Percentiles rank a stretch among this genome's conserved stretches.
These are phyloP conservation scores for Trichoderma sp. DNA, from an alignment of 2,329 filamentous ascomycete species.

Conservation along the genomic window DNA sequence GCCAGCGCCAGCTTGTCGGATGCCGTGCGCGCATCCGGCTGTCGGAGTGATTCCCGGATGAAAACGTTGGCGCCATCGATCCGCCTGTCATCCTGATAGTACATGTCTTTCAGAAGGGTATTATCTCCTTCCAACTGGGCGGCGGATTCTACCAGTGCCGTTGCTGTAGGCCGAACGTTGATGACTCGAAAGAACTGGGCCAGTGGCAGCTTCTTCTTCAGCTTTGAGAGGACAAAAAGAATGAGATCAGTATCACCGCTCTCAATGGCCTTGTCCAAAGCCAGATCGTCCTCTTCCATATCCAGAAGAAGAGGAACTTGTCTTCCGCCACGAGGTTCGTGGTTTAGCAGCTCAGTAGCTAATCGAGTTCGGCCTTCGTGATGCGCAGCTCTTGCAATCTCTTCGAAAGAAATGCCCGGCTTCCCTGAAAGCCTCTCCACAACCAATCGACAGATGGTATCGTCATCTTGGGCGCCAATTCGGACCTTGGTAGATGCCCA, in stretches of 20 bases:
- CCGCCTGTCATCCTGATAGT: conserved; percentile 94
- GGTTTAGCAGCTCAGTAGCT: conserved; percentile 87
- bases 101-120: conserved; percentile 86
- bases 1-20: conserved; percentile 89
- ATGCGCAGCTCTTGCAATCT: conserved; percentile 89
- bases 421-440: conserved; percentile 87
- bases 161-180: conserved; percentile 81
- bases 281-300: conserved; percentile 95
- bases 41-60: conserved; percentile 77
- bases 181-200: conserved; percentile 92
- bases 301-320: conserved; percentile 90
- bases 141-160: conserved; percentile 84
- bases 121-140: conserved; percentile 73
- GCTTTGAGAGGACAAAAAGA: conserved; percentile 82
- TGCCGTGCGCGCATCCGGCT: conserved; percentile 69
- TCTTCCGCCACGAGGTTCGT: conserved; percentile 91
- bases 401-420: conserved; percentile 91
- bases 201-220: conserved; percentile 88
- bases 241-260: conserved; percentile 93
- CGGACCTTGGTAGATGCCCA: conserved; percentile 97
- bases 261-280: conserved; percentile 94
- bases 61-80: conserved; percentile 88
- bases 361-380: conserved; percentile 89
- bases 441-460: conserved; percentile 81
- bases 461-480: conserved; percentile 81